Evolutionary conservation across 78 protist genomes (phyloP), one percentile per base, ranked within the genome.

Genomic region (Thecamonas trahens): DNA sequence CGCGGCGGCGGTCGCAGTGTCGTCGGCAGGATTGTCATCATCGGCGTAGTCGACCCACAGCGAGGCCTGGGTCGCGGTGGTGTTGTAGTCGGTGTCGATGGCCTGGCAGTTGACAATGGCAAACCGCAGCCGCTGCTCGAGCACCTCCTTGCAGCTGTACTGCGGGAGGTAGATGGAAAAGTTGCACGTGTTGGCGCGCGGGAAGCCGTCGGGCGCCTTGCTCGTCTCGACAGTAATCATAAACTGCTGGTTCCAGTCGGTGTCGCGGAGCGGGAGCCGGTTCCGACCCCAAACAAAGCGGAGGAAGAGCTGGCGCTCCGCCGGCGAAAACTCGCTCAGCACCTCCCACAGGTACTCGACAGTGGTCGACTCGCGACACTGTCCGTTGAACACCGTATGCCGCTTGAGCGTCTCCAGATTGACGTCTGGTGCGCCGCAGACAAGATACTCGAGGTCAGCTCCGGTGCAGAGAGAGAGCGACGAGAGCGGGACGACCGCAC

Each of bases 281-380:
- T 57, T 32, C 20, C 61, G 61, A 14, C 61, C 61, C 61, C 61
- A 57, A 6, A 57, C 61, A 57, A 57, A 57, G 44, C 61, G 61
- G 26, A 57, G 61, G 61, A 57, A 57, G 26, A 57, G 61, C 61
- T 32, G 61, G 44, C 35, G 32, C 44, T 57, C 61, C 61, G 7
- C 26, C 11, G 35, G 26, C 7, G 7, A 14, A n/a, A n/a, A n/a
- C n/a, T n/a, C n/a, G n/a, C n/a, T n/a, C 44, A 57, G 32, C 61
- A 11, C 61, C 35, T 32, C 26, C 61, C 61, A 57, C 26, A 57
- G 11, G 32, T 11, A 29, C 61, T 57, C 11, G 35, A 32, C 11
- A 11, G 35, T 9, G 7, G 7, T 6, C 61, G 61, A 29, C 20
- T 6, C 7, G 20, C 11, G 26, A 9, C 26, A 34, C 35, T 13